Evolutionary conservation across 352 stramenopile species (phyloP).

Genomic region (Phytophthora vignae): DNA sequence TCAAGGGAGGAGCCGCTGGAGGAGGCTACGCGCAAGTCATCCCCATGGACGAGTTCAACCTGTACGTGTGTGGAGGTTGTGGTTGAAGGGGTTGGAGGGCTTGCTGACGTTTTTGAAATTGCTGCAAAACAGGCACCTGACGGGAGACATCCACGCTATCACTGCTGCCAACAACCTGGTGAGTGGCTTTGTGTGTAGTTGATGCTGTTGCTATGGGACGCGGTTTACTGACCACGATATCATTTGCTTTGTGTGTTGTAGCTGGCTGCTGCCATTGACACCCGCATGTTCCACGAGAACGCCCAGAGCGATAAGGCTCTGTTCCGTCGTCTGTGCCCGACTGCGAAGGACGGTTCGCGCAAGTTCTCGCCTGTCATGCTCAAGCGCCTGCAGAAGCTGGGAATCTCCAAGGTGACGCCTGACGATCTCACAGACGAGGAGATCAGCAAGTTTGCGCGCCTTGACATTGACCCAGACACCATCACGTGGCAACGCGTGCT

Average conservation of each 20-base stretch:
- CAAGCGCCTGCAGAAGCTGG: conserved; percentile 94
- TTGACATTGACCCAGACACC: conserved; percentile 96
- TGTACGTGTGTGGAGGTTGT: conserved; percentile 82
- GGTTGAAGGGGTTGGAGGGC: not conserved
- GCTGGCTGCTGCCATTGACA: conserved; percentile 98
- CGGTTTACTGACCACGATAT: not conserved
- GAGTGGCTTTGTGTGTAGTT: conserved; percentile 1
- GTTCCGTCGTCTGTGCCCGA: conserved; percentile 86
- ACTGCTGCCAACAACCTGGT: conserved; percentile 98
- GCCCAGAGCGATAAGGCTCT: conserved; percentile 84
- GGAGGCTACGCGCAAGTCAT: conserved; percentile 96
- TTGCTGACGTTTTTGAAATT: conserved; percentile 17
- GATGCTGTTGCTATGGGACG: not conserved
- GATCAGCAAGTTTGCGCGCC: conserved; percentile 90
- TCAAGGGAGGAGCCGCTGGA: conserved; percentile 93
- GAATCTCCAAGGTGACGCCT: conserved; percentile 92
- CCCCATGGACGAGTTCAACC: conserved; percentile 98
- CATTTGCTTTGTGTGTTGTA: conserved; percentile 19
- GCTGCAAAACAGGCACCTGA: conserved; percentile 90
- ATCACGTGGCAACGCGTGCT: conserved; percentile 96
- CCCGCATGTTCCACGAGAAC: conserved; percentile 98
- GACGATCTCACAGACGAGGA: conserved; percentile 96
- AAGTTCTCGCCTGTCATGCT: conserved; percentile 94
- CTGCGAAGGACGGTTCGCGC: conserved; percentile 81
- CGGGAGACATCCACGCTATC: conserved; percentile 99